A percentile compares a stretch with the other conserved stretches of the same genome.
phyloP scores from a whole-genome alignment of 2,329 filamentous ascomycete species.

The Calonectria pauciramosa region DNA sequence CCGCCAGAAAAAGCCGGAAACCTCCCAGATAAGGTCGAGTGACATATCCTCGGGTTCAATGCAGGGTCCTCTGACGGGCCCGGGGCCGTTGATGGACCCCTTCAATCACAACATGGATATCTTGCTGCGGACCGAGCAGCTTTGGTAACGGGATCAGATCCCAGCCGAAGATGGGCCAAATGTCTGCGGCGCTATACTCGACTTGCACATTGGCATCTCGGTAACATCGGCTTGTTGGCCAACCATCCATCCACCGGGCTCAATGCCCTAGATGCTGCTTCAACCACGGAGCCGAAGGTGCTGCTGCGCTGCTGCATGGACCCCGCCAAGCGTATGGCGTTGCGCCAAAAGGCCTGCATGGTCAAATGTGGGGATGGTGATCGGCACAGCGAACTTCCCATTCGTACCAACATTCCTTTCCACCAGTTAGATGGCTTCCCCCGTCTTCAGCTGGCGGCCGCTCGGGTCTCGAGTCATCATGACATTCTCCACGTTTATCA shows the following conservation, averaged over 20 bases:
- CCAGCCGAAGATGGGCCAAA: background rate
- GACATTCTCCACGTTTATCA: constrained; percentile 19
- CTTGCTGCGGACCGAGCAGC: constrained; percentile 11
- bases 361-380: constrained; percentile 16
- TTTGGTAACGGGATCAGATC: constrained; percentile 6
- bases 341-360: constrained; percentile 11
- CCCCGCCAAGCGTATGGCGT: constrained; percentile 22
- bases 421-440: constrained; percentile 21
- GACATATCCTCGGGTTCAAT: background rate
- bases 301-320: background rate
- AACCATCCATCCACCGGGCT: constrained; percentile 5
- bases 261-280: background rate
- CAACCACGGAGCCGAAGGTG: constrained; percentile 16
- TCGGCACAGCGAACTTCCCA: constrained; percentile 10
- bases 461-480: constrained; percentile 17
- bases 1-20: background rate
- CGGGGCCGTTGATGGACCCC: constrained; percentile 11
- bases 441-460: constrained; percentile 25
- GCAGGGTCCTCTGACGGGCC: constrained; percentile 8
- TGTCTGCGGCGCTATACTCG: background rate
- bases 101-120: background rate
- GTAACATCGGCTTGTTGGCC: constrained; percentile 19
- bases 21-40: constrained; percentile 11
- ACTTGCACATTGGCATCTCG: constrained; percentile 17
- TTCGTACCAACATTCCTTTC: background rate